Conservation (phyloP, 2,329 filamentous ascomycete species). For the Phaeophleospora eucalypticola region DNA sequence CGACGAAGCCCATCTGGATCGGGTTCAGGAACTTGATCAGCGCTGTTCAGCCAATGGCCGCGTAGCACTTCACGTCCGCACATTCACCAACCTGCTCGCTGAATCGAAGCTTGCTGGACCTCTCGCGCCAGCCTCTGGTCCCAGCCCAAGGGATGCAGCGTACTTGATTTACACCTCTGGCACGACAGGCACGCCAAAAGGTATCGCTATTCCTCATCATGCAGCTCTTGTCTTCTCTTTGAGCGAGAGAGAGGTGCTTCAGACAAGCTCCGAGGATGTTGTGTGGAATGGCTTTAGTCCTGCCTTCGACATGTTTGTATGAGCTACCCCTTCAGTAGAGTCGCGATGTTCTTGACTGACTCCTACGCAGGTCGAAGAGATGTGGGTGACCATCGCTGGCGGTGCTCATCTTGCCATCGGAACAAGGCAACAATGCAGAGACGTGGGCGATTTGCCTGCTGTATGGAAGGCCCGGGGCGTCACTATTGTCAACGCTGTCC, state of each 20-base stretch:
- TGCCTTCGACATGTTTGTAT: conserved; percentile 24
- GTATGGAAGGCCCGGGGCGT: conserved; percentile 18
- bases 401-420: conserved; percentile 22
- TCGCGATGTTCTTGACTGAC: neutral
- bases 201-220: conserved; percentile 23
- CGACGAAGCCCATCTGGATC: conserved; percentile 16
- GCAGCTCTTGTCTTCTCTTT: conserved; percentile 19
- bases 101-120: neutral
- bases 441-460: conserved; percentile 15
- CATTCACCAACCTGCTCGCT: conserved; percentile 7
- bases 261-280: conserved; percentile 14
- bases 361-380: conserved; percentile 14
- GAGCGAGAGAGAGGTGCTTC: conserved; percentile 20
- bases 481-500: conserved; percentile 21
- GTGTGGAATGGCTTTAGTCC: conserved; percentile 23
- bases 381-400: conserved; percentile 24
- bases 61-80: conserved; percentile 9
- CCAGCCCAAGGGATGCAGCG: conserved; percentile 18
- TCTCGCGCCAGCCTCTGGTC: neutral
- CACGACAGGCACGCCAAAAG: conserved; percentile 27
- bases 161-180: conserved; percentile 31
- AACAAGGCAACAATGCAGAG: conserved; percentile 19
- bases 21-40: conserved; percentile 13
- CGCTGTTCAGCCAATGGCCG: conserved; percentile 4
- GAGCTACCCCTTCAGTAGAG: neutral